Evolutionary conservation across 257 asterid species (phyloP), one percentile per base, ranked within the genome.

Genomic region (Fraxinus anomala): DNA sequence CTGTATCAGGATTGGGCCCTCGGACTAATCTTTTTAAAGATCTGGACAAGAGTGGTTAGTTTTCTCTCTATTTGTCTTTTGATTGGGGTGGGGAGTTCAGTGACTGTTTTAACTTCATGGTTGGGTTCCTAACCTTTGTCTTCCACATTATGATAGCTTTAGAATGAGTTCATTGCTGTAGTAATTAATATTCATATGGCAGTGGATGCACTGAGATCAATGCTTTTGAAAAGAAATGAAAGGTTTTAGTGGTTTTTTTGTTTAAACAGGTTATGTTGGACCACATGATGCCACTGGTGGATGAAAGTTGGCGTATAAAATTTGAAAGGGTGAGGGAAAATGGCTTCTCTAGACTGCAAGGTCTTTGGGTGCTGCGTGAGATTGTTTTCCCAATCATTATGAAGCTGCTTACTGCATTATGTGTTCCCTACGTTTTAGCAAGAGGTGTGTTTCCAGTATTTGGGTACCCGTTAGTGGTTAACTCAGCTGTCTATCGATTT

Each of bases 1-100:
- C 77, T 95, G 79, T 95, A 95, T 77, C 99, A 95, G 85, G 99
- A 95, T 83, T 95, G 99, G 99, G 99, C 99, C 73, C 90, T 95
- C 12, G 99, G 99, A 79, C 81, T 95, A 12, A 93, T 95, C 85
- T 95, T 95, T 88, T 86, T 95, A 72, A 95, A 95, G 93, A 93
- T 95, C 63, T 95, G 99, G 99, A 95, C 98, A 74, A 90, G 99
- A 87, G 90, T 95, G 97, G 99, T 95, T 76, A 88, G 97, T 71
- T 17, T 12, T 51, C 24, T 12, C 37, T 26, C 6, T 24, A 24
- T 63, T 63, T 24, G 5, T 23, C 34, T 42, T 24, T 40, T 40
- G 19, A 8, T 63, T 61, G 68, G 2, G 7, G 68, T n/a, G 10
- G 10, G 3, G 23, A 0, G 9, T 54, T 54, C 65, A 54, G 65